Evolutionary conservation across 2,329 filamentous ascomycete genomes (phyloP), one percentile per base, ranked within the genome.

Genomic region (Thielaviopsis populi): DNA sequence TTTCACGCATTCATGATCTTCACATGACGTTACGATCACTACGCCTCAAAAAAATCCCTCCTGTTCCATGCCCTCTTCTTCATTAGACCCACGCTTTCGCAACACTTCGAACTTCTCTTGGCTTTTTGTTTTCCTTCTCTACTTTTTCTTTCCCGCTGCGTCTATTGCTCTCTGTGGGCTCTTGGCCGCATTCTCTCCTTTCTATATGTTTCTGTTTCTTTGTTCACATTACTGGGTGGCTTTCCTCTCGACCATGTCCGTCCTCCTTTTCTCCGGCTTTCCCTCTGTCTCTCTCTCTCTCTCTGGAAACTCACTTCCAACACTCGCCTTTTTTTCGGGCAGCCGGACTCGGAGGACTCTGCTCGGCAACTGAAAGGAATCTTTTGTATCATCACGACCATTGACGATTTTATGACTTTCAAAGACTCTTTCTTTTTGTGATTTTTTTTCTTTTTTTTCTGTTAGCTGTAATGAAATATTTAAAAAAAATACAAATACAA

Each of bases 361-460:
- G 40, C 30, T 40, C 37, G 17, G 61, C 15, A 24, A 10, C 56
- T 24, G 24, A 17, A 13, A 40, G 54, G 33, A 33, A 33, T 50
- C 33, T 54, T 62, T 65, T 61, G 30, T 41, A 50, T 61, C 30
- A 59, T 62, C 53, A 50, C 40, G 53, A 59, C 46, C 54, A 63
- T 63, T 65, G 27, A 62, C 56, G 64, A 54, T 46, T 41, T 60
- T 65, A 65, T 59, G 48, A 61, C 56, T 33, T 63, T 61, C 41
- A 22, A 60, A 30, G 42, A 43, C n/a, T 50, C 48, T 48, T 60
- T 22, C n/a, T 37, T 19, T 63, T 50, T 60, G 48, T 48, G 11
- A 8, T 30, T 50, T 17, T 50, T 40, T 43, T n/a, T 40, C 11
- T 53, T 17, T 13, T 24, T 13, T 59, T 43, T 22, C 15, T 43